A percentile compares a stretch with the other conserved stretches of the same genome.
These are phyloP conservation scores for Erodium texanum DNA, from an alignment of 441 rosid species.

Conservation along the genomic window DNA sequence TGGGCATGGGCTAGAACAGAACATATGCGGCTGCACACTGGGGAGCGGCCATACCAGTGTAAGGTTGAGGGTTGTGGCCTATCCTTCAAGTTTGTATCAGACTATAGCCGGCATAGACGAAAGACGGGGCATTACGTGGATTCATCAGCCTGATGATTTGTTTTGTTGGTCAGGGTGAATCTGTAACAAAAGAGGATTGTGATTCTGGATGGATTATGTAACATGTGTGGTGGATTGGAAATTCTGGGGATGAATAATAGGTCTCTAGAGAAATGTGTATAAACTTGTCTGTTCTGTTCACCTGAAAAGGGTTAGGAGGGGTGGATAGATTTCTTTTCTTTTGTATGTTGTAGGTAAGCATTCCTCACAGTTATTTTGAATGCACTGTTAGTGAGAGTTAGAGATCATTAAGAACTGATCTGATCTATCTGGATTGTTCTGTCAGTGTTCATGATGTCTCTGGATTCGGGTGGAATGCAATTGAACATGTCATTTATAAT, in stretches of 20 bases:
- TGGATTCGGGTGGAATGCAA: too few relatives aligned
- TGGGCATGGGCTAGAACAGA: slow-evolving; percentile 99
- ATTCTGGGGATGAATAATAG: slow-evolving; percentile 16
- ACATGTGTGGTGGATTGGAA: neutral
- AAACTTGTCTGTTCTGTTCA: slow-evolving; percentile 14
- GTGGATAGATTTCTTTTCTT: slow-evolving; percentile 29
- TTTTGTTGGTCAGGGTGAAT: slow-evolving; percentile 10
- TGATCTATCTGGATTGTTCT: neutral
- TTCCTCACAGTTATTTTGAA: slow-evolving; percentile 24
- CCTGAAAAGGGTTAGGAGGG: slow-evolving; percentile 22
- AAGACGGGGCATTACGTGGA: slow-evolving; percentile 70
- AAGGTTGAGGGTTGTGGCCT: slow-evolving; percentile 71
- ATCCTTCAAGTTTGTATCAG: slow-evolving; percentile 91
- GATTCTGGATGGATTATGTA: neutral
- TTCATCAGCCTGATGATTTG: slow-evolving; percentile 23
- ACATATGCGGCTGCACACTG: slow-evolving; percentile 88
- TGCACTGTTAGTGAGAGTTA: slow-evolving; percentile 25
- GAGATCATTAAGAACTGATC: slow-evolving; percentile 8
- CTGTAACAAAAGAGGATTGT: slow-evolving; percentile 15
- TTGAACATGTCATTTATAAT: too few relatives aligned
- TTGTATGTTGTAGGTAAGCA: slow-evolving; percentile 25
- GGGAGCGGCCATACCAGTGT: slow-evolving; percentile 85
- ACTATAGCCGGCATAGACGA: slow-evolving; percentile 84
- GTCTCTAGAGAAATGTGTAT: slow-evolving; percentile 27
- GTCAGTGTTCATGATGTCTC: neutral